Percentiles rank a stretch among this genome's conserved stretches.
Conservation (phyloP, 306 rosid species). For the Quercus engelmannii region DNA sequence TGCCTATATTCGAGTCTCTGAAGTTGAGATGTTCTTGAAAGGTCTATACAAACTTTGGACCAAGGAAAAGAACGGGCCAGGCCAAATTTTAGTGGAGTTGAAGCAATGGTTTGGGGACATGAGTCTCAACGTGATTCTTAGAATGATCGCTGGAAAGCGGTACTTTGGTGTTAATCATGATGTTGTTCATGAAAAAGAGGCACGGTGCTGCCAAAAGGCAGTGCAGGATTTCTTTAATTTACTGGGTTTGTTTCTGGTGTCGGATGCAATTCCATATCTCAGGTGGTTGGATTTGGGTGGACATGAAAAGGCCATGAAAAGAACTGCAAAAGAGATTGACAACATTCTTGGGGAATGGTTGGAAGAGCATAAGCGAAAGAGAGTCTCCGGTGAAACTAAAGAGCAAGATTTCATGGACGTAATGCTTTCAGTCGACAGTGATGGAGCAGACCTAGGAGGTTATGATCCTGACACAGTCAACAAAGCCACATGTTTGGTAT, state of each 20-base stretch:
- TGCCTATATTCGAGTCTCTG: constrained; percentile 22
- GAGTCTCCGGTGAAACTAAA: too few relatives aligned
- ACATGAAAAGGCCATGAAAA: constrained; percentile 32
- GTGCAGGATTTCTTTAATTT: constrained; percentile 8
- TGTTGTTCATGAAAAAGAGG: neutral
- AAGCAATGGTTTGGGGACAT: too few relatives aligned
- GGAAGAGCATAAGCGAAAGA: too few relatives aligned
- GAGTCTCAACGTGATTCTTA: constrained; percentile 2
- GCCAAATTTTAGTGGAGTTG: too few relatives aligned
- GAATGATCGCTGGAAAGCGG: constrained; percentile 32
- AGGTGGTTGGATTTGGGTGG: constrained; percentile 42
- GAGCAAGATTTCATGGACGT: too few relatives aligned
- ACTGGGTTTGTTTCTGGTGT: constrained; percentile 16
- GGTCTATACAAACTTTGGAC: neutral
- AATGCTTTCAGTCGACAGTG: too few relatives aligned
- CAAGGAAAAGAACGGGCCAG: too few relatives aligned
- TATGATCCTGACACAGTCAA: too few relatives aligned
- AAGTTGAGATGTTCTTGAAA: constrained; percentile 24
- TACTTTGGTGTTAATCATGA: neutral
- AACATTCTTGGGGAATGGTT: neutral
- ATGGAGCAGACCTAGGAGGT: too few relatives aligned
- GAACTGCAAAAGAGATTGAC: constrained; percentile 27
- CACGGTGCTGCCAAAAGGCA: neutral
- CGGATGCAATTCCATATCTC: constrained; percentile 40
- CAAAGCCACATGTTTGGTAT: too few relatives aligned